Evolutionary conservation across 257 asterid genomes (phyloP), one percentile per base, ranked within the genome.

Genomic region (Plantago ovata): DNA sequence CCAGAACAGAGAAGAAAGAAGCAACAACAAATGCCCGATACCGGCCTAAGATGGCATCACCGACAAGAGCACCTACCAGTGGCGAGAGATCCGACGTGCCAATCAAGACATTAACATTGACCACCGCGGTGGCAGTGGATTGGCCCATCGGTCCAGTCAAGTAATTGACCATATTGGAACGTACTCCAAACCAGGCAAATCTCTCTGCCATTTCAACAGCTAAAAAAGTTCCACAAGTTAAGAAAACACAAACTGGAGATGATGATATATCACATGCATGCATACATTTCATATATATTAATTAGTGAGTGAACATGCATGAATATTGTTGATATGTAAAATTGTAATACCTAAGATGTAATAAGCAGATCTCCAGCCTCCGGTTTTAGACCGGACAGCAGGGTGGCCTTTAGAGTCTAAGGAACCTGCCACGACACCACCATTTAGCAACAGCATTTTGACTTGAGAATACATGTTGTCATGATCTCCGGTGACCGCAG

Each of bases 311-410:
- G n/a, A n/a, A n/a, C n/a, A n/a, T n/a, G n/a, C n/a, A n/a, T n/a
- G n/a, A n/a, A n/a, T n/a, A n/a, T n/a, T n/a, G n/a, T n/a, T n/a
- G n/a, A n/a, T n/a, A n/a, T n/a, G n/a, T n/a, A n/a, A n/a, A n/a
- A n/a, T n/a, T n/a, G n/a, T 4, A 28, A 8, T 28, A 28, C 36
- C 72, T 40, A 75, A 48, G 69, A 71, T 64, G 72, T 62, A 71
- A 16, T 65, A 20, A 24, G 80, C 76, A 9, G 80, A 75, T 58
- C 63, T 75, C 80, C 79, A 74, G 73, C 69, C 36, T 24, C 80
- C 80, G 53, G 80, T 53, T 24, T 24, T 59, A 6, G 77, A 39
- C 0, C 72, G 73, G 51, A 23, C 6, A 14, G 72, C 54, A 2
- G 73, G 63, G 7, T 44, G 59, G 40, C 78, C 71, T 14, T 53